Conservation (phyloP, 1,284 basidiomycete species). For the Peniophora sp. region DNA sequence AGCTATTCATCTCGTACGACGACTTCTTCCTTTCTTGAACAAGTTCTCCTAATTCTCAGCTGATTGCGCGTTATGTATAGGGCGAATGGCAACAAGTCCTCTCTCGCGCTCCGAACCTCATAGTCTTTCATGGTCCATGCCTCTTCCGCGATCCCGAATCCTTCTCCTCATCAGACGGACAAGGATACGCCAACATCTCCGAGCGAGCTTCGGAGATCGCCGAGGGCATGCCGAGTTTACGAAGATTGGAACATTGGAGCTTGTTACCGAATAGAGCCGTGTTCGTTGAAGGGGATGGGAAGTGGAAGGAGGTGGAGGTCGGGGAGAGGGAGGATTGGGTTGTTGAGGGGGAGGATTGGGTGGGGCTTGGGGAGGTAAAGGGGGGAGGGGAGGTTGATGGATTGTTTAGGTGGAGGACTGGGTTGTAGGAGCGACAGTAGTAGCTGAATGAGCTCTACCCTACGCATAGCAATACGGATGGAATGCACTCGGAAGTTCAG, state of each 20-base stretch:
- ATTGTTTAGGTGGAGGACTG: too few species aligned
- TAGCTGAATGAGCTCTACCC: too few species aligned
- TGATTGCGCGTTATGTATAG: background rate
- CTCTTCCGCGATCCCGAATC: slow-evolving; percentile 6
- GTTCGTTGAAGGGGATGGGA: slow-evolving; percentile 11
- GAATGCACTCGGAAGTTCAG: too few species aligned
- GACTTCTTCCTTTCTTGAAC: background rate
- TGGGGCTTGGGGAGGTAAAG: too few species aligned
- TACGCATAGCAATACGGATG: too few species aligned
- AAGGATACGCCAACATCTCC: slow-evolving; percentile 11
- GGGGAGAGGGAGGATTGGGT: background rate
- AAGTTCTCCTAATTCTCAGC: too few species aligned
- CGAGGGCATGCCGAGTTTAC: slow-evolving; percentile 13
- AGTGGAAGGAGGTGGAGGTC: background rate
- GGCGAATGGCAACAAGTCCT: slow-evolving; percentile 5
- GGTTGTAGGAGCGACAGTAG: too few species aligned
- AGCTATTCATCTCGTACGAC: slow-evolving; percentile 4
- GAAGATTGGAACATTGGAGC: slow-evolving; percentile 18
- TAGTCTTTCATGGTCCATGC: slow-evolving; percentile 7
- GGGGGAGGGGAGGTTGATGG: too few species aligned
- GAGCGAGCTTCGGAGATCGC: slow-evolving; percentile 16
- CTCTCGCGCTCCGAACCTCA: slow-evolving; percentile 2
- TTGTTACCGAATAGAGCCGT: slow-evolving; percentile 13
- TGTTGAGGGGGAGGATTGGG: too few species aligned
- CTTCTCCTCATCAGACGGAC: too few species aligned